These are phyloP conservation scores for Pleurotus tuoliensis DNA, from an alignment of 768 basidiomycete genomes.

Conservation along the genomic window DNA sequence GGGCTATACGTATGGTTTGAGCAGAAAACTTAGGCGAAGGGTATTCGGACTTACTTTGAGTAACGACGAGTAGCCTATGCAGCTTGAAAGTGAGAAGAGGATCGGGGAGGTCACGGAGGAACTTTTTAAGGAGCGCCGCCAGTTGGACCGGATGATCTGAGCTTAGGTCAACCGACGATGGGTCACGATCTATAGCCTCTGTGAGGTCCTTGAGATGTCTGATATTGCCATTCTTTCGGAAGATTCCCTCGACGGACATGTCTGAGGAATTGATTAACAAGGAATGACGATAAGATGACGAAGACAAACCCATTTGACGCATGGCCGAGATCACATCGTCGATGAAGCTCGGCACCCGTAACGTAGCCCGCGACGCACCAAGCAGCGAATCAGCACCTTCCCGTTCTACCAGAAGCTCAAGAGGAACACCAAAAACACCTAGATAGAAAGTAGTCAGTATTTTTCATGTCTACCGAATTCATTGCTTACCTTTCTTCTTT, in stretches of 20 bases:
- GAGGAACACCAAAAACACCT: constrained; percentile 89
- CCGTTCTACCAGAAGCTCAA: constrained; percentile 89
- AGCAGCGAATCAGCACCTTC: constrained; percentile 95
- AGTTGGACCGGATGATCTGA: constrained; percentile 97
- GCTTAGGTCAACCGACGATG: constrained; percentile 84
- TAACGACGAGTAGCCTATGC: constrained; percentile 82
- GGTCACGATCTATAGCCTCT: constrained; percentile 93
- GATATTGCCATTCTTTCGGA: constrained; percentile 98
- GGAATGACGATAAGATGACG: constrained; percentile 7
- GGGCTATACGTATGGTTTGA: constrained; percentile 36
- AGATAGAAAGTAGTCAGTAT: constrained; percentile 22
- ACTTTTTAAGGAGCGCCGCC: constrained; percentile 95
- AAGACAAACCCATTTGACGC: constrained; percentile 87
- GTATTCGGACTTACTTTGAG: constrained; percentile 64
- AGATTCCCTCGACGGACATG: constrained; percentile 98
- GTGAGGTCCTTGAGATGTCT: constrained; percentile 86
- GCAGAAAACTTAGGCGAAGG: no score
- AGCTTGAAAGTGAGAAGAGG: constrained; percentile 94
- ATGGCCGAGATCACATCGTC: constrained; percentile 98
- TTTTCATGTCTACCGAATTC: constrained; percentile 9
- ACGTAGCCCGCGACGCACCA: constrained; percentile 78
- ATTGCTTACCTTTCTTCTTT: constrained; percentile 71
- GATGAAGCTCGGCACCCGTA: constrained; percentile 94
- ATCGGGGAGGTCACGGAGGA: constrained; percentile 93
- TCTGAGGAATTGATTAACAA: constrained; percentile 43